Evolutionary conservation across 257 asterid species (phyloP).

Genomic region (Anisodus tanguticus): DNA sequence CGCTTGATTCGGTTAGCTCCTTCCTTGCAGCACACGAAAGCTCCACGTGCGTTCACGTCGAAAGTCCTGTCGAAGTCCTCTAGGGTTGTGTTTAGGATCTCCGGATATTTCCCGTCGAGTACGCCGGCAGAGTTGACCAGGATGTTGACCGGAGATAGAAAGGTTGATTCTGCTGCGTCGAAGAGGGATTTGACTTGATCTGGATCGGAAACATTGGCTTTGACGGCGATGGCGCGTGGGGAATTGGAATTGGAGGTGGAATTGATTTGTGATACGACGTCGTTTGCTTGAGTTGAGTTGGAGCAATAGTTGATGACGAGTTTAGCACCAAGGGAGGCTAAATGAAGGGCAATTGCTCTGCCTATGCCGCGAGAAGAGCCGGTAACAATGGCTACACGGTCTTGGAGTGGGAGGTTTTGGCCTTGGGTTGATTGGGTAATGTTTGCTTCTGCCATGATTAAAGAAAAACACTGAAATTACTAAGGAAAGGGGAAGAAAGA

Average conservation of each 20-base stretch:
- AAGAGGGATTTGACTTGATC: slow-evolving; percentile 61
- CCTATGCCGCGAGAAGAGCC: slow-evolving; percentile 53
- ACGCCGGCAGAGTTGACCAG: slow-evolving; percentile 67
- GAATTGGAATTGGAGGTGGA: neutral
- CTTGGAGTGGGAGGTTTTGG: slow-evolving; percentile 35
- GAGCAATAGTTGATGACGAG: slow-evolving; percentile 61
- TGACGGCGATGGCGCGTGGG: slow-evolving; percentile 51
- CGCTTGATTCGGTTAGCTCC: slow-evolving; percentile 60
- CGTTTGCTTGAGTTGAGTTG: slow-evolving; percentile 44
- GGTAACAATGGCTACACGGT: slow-evolving; percentile 49
- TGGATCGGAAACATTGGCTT: slow-evolving; percentile 62
- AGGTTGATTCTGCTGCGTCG: slow-evolving; percentile 62
- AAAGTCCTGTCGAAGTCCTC: slow-evolving; percentile 64
- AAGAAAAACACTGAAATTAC: neutral
- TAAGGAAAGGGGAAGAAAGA: neutral
- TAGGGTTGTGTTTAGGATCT: slow-evolving; percentile 46
- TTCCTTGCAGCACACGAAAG: slow-evolving; percentile 63
- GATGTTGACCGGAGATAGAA: slow-evolving; percentile 52
- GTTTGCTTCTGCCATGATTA: slow-evolving; percentile 32
- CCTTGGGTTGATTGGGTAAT: neutral
- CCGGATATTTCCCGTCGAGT: slow-evolving; percentile 52
- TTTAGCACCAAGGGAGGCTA: slow-evolving; percentile 66
- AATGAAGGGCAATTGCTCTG: slow-evolving; percentile 52
- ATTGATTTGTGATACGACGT: slow-evolving; percentile 43
- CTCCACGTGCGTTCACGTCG: slow-evolving; percentile 61